phyloP scores from a whole-genome alignment of 2,329 filamentous ascomycete species.

The Claviceps paspali region DNA sequence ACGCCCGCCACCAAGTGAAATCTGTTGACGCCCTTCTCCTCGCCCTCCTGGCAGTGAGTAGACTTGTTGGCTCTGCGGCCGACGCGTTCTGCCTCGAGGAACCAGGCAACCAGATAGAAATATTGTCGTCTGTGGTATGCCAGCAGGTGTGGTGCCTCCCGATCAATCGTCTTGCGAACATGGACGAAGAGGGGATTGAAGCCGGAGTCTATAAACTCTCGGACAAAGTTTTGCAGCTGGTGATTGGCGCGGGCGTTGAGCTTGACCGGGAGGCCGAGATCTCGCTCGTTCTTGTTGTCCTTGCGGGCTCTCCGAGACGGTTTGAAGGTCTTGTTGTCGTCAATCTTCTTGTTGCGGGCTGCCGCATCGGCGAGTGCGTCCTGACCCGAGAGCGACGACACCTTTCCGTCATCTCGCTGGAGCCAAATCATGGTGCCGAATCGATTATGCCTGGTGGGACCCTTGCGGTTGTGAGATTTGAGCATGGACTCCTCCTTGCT shows the following conservation, averaged over 20 bases:
- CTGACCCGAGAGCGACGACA: slow-evolving; percentile 79
- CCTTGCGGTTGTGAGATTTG: slow-evolving; percentile 58
- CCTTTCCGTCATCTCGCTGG: slow-evolving; percentile 68
- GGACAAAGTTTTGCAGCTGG: slow-evolving; percentile 67
- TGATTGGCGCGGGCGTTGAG: slow-evolving; percentile 61
- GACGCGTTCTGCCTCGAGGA: slow-evolving; percentile 68
- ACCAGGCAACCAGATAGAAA: slow-evolving; percentile 89
- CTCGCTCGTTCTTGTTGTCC: slow-evolving; percentile 49
- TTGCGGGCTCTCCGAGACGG: slow-evolving; percentile 53
- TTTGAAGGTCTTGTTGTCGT: slow-evolving; percentile 78
- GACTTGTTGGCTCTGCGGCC: slow-evolving; percentile 47
- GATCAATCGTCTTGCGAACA: slow-evolving; percentile 75
- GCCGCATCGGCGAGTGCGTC: slow-evolving; percentile 62
- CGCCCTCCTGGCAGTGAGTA: slow-evolving; percentile 26
- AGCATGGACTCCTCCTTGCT: slow-evolving; percentile 75
- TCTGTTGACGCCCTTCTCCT: slow-evolving; percentile 45
- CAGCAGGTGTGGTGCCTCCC: slow-evolving; percentile 70
- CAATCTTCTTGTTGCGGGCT: slow-evolving; percentile 71
- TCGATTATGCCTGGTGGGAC: slow-evolving; percentile 76
- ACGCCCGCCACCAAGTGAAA: slow-evolving; percentile 82
- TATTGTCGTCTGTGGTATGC: slow-evolving; percentile 69
- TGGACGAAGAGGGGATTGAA: slow-evolving; percentile 88
- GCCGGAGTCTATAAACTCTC: slow-evolving; percentile 85
- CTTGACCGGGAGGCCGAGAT: slow-evolving; percentile 59
- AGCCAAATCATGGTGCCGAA: slow-evolving; percentile 98